Evolutionary conservation across 495 filamentous ascomycete genomes (phyloP).

Genomic region (Talaromyces trachyspermus): DNA sequence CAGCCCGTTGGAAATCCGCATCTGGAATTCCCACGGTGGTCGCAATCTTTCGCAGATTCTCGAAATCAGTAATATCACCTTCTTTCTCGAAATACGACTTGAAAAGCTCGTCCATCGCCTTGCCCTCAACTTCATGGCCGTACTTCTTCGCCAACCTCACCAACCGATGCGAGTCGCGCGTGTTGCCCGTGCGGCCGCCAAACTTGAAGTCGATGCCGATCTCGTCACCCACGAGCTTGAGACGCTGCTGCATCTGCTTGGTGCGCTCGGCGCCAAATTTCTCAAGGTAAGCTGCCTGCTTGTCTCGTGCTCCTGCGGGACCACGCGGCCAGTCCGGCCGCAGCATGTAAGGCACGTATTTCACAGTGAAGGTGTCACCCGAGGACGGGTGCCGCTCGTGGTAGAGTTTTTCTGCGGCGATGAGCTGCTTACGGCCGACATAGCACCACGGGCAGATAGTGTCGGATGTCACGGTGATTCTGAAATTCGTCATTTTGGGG

Average conservation of each 20-base stretch:
- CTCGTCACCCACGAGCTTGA: slow-evolving; percentile 52
- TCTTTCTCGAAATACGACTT: slow-evolving; percentile 70
- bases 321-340: too few relatives aligned
- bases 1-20: too few relatives aligned
- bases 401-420: slow-evolving; percentile 52
- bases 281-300: too few relatives aligned
- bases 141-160: slow-evolving; percentile 57
- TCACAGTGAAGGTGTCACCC: too few relatives aligned
- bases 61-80: too few relatives aligned
- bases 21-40: too few relatives aligned
- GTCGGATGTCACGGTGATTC: slow-evolving; percentile 66
- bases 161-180: slow-evolving; percentile 67
- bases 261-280: too few relatives aligned
- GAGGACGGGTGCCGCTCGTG: slow-evolving; percentile 64
- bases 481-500: slow-evolving; percentile 63
- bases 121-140: slow-evolving; percentile 46
- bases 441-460: slow-evolving; percentile 81
- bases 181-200: slow-evolving; percentile 65
- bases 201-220: slow-evolving; percentile 68
- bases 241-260: too few relatives aligned
- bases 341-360: too few relatives aligned
- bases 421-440: slow-evolving; percentile 69
- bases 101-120: slow-evolving; percentile 62
- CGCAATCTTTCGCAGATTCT: too few relatives aligned
- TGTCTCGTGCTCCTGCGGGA: too few relatives aligned